phyloP scores from a whole-genome alignment of 345 rosid species.

The Noccaea caerulescens region DNA sequence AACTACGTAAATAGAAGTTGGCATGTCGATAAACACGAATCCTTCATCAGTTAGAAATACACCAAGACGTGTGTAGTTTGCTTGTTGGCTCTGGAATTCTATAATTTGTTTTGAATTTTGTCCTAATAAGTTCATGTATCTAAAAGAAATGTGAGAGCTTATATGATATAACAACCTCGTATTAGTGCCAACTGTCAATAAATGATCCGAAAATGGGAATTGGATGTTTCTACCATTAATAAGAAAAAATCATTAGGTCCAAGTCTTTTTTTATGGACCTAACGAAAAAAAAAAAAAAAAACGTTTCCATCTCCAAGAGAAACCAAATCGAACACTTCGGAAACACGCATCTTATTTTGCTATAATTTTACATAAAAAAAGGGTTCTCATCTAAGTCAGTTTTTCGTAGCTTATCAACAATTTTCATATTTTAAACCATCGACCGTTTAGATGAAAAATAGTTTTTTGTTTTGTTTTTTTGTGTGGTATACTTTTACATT shows the following conservation, averaged over 20 bases:
- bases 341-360: background rate
- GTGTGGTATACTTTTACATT: background rate
- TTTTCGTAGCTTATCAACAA: conserved; percentile 17
- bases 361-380: conserved; percentile 4
- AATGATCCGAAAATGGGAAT: background rate
- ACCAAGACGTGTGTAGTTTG: too few species aligned
- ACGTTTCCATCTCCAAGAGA: conserved; percentile 6
- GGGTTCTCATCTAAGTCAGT: background rate
- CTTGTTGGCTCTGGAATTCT: too few species aligned
- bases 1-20: background rate
- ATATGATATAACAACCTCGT: background rate
- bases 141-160: too few species aligned
- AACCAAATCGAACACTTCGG: conserved; percentile 16
- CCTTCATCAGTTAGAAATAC: too few species aligned
- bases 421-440: background rate
- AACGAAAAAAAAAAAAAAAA: background rate
- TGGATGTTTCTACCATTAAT: background rate
- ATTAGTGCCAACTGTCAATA: conserved; percentile 7
- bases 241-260: too few species aligned
- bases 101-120: too few species aligned
- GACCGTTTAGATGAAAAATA: background rate
- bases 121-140: too few species aligned
- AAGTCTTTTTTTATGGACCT: background rate
- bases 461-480: background rate
- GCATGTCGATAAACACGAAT: too few species aligned